Percentiles rank a stretch among this genome's conserved stretches.
phyloP scores from a whole-genome alignment of 1,139 yeast genomes.

The Lodderomyces theae region DNA sequence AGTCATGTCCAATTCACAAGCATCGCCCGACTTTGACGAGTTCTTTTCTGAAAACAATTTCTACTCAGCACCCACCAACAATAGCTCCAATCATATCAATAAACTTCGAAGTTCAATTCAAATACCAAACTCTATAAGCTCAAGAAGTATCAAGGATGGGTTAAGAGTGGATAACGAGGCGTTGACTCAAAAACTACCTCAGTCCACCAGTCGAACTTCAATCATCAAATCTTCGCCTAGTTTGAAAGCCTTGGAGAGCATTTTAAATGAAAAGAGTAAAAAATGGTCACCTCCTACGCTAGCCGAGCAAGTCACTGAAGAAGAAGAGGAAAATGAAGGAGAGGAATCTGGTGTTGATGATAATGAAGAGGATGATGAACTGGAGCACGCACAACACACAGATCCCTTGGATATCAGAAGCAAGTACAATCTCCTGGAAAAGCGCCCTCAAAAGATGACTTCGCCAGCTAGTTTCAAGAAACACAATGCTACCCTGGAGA shows the following conservation, averaged over 20 bases:
- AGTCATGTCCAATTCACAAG: neutral
- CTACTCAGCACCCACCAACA: conserved; percentile 17
- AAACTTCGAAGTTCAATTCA: conserved; percentile 49
- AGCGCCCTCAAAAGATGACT: conserved; percentile 1
- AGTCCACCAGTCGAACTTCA: conserved; percentile 25
- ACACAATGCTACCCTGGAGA: conserved; percentile 5
- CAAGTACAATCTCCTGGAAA: no score
- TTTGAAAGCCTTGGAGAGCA: conserved; percentile 50
- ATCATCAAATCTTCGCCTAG: conserved; percentile 55
- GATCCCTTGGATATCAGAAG: conserved; percentile 5
- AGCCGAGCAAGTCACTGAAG: neutral
- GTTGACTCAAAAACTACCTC: neutral
- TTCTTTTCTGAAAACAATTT: conserved; percentile 19
- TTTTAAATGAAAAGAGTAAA: conserved; percentile 32
- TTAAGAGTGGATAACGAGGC: neutral
- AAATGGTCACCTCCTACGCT: conserved; percentile 2
- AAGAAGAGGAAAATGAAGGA: conserved; percentile 17
- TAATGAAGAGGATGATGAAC: conserved; percentile 3
- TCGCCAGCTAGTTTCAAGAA: conserved; percentile 6
- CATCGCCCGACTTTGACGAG: conserved; percentile 16
- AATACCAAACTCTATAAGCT: conserved; percentile 43
- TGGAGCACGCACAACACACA: no score
- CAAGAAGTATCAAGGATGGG: conserved; percentile 23
- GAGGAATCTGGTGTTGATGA: conserved; percentile 21
- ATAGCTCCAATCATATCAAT: conserved; percentile 39